Evolutionary conservation across 495 filamentous ascomycete species (phyloP), one percentile per base, ranked within the genome.

Genomic region (Eremomyces bilateralis): DNA sequence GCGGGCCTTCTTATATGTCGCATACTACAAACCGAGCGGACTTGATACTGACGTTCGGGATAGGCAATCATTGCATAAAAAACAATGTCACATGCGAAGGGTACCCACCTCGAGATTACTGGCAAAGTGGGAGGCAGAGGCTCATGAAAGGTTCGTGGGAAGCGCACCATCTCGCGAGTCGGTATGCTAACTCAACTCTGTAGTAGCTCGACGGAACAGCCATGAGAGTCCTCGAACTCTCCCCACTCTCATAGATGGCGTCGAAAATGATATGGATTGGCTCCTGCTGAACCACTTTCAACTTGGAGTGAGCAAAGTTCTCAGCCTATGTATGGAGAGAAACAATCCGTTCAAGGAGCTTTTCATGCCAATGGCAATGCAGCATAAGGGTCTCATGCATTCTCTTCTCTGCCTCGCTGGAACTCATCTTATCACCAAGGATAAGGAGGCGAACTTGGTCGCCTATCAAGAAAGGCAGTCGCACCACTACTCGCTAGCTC

Each of bases 1-100:
- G 42, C 28, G 31, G 15, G n/a, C 8, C 17, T n/a, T n/a, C n/a
- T n/a, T n/a, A n/a, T n/a, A n/a, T n/a, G n/a, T n/a, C n/a, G n/a
- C n/a, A n/a, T n/a, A n/a, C n/a, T n/a, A n/a, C n/a, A n/a, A n/a
- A n/a, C n/a, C n/a, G n/a, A n/a, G n/a, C n/a, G n/a, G n/a, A n/a
- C n/a, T n/a, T n/a, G n/a, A n/a, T n/a, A n/a, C n/a, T n/a, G n/a
- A n/a, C n/a, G n/a, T n/a, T n/a, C n/a, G n/a, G n/a, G n/a, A 15
- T 37, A 71, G 81, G 81, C 53, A 61, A 80, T 42, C 85, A 88
- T 49, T 93, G 83, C 49, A 73, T 85, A 59, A 92, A 92, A 59
- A 93, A 92, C 53, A 78, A 81, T 16, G 78, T 91, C 29, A 69
- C 81, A 8, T 93, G 83, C 47, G 83, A 93, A 57, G 83, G 83